phyloP scores from a whole-genome alignment of 352 stramenopile species.

The Peronospora destructor region DNA sequence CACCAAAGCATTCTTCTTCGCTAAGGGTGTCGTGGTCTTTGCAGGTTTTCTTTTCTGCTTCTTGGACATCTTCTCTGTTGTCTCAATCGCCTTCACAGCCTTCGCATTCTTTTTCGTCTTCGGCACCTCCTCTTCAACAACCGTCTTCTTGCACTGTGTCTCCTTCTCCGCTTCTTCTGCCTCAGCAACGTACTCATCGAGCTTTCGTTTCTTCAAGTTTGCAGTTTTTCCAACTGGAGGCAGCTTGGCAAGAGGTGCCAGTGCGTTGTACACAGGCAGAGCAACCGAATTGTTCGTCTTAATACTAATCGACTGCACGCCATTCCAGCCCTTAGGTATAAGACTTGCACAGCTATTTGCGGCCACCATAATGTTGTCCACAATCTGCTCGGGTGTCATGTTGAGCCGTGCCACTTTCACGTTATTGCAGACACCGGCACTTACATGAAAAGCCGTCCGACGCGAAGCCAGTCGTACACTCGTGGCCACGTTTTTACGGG shows the following conservation, averaged over 20 bases:
- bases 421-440: constrained; percentile 82
- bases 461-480: constrained; percentile 39
- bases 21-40: constrained; percentile 9
- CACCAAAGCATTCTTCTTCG: constrained; percentile 22
- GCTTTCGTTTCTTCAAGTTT: constrained; percentile 58
- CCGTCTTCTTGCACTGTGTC: constrained; percentile 24
- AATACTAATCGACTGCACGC: constrained; percentile 88
- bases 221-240: constrained; percentile 45
- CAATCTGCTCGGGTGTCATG: constrained; percentile 54
- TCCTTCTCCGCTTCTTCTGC: constrained; percentile 13
- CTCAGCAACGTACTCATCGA: constrained; percentile 41
- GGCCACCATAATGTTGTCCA: constrained; percentile 68
- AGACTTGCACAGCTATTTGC: constrained; percentile 69
- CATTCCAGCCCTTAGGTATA: constrained; percentile 86
- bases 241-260: constrained; percentile 55
- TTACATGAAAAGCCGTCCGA: constrained; percentile 83
- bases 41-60: constrained; percentile 10
- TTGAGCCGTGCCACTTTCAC: constrained; percentile 76
- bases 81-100: constrained; percentile 16
- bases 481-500: constrained; percentile 46
- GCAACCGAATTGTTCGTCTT: constrained; percentile 85
- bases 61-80: constrained; percentile 11
- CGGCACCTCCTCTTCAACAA: constrained; percentile 3
- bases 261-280: constrained; percentile 88
- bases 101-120: constrained; percentile 21